Base-by-base conservation (phyloP, 129 eudicot genomes). In the Centrapalus pauciflorus region DNA sequence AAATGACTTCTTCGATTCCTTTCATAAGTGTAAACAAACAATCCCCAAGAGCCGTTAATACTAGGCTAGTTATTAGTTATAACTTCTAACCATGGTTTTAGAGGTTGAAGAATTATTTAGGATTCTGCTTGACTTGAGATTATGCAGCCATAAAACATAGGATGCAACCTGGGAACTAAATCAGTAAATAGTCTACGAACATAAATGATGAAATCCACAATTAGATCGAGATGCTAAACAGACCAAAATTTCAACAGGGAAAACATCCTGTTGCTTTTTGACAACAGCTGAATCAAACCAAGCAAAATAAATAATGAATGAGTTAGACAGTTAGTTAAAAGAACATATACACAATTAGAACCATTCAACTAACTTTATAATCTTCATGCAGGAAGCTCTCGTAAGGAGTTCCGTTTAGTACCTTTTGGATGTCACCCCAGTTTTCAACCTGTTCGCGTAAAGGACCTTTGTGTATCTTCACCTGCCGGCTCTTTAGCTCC, bases 381-480 rank as follows among this genome's bases (percentile, higher is more conserved):
- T 92, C 96, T 52, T 67, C 82, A 19, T 67, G 57, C 34, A 88
- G 79, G 58, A 83, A 92, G 70, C 75, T 81, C 66, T 88, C 95
- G 16, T 79, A 92, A 26, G 69, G 87, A 7, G 95, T 92, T 34
- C 95, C 95, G 20, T 78, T 81, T 26, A 92, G 83, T 33, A 85
- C 72, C 73, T 79, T 88, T 66, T 64, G 52, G 35, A 92, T 79
- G 37, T 92, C 98, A 20, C 29, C 79, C 96, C 96, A 92, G 74
- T 92, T 92, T 29, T 82, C 83, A 56, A 92, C 89, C 76, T 92
- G 98, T 10, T 85, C 81, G 9, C 74, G 70, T 34, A 93, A 80
- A 17, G 93, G 68, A 12, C 96, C 95, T 77, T 79, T 93, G 79
- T 93, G 98, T 83, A 93, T 92, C 79, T 92, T 92, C 83, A 92